Evolutionary conservation across 2,329 filamentous ascomycete species (phyloP), one percentile per base, ranked within the genome.

Genomic region (Furcasterigmium sp.): DNA sequence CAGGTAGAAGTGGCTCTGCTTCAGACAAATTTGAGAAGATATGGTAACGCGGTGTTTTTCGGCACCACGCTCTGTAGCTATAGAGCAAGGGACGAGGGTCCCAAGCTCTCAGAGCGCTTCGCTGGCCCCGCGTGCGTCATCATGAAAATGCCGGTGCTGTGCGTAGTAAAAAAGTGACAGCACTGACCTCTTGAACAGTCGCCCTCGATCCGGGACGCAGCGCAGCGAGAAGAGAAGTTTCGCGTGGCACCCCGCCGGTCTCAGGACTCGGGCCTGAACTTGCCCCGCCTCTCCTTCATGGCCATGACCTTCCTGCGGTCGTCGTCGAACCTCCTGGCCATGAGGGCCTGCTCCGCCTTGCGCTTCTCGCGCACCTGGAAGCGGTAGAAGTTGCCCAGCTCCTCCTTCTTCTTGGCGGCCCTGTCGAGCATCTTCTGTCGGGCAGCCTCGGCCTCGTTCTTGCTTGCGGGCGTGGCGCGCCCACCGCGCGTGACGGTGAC

Each of bases 401-500:
- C 80, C 29, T 74, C 71, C 57, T 76, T 79, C 70, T 78, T 83
- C 65, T 76, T 70, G 54, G 75, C 70, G 51, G 73, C 74, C 63
- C 82, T 78, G 61, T 86, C 80, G 57, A 79, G 67, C 69, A 82
- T 76, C 62, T 73, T 76, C 55, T 68, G 69, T 47, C 65, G 67
- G 37, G 74, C 74, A 53, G 80, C 78, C 55, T 82, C 78, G 32
- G 82, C 80, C 55, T 86, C 89, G 53, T 84, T 84, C 48, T 82
- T 75, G 43, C 83, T 78, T 2, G 87, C 90, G 1, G 87, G 82
- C n/a, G 84, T 85, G 7, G 75, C 75, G 45, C 84, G 73, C 30
- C 87, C 86, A 20, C 90, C 90, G 43, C 87, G 78, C 2, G 84
- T 86, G 19, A 98, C 93, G 4, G 91, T 97, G 39, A 97, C 78